Evolutionary conservation across 139 green algal species (phyloP).

Genomic region (Coccomyxa sp.): DNA sequence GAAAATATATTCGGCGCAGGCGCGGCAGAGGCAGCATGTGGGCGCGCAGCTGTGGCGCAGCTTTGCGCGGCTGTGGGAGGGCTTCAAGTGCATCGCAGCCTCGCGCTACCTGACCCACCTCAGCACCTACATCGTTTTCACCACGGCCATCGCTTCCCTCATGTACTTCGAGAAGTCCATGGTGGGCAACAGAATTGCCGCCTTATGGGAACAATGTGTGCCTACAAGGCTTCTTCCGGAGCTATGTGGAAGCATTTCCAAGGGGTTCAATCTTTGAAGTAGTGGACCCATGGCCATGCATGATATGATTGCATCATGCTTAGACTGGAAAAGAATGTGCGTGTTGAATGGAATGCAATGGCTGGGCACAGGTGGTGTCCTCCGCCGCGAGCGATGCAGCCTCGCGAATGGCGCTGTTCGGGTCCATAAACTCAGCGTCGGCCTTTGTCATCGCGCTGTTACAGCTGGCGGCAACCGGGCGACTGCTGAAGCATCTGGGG

Average conservation of each 20-base stretch:
- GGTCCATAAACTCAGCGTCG: conserved; percentile 50
- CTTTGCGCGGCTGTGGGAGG: conserved; percentile 26
- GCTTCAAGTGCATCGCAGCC: conserved; percentile 41
- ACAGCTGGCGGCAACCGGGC: conserved; percentile 45
- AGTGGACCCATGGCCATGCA: no score
- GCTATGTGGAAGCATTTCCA: no score
- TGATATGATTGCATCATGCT: no score
- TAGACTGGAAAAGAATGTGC: no score
- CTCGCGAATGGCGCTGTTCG: conserved; percentile 57
- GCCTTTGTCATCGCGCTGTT: conserved; percentile 45
- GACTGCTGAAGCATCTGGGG: conserved; percentile 24
- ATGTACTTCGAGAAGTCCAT: conserved; percentile 77
- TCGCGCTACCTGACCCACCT: conserved; percentile 63
- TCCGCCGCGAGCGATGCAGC: conserved; percentile 2
- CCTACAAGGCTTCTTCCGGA: no score
- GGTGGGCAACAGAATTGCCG: conserved; percentile 2
- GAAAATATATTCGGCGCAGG: no score
- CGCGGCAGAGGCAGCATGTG: no score
- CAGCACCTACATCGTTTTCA: conserved; percentile 63
- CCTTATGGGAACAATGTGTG: no score
- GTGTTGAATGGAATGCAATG: no score
- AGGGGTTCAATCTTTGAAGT: no score
- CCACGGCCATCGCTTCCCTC: conserved; percentile 25
- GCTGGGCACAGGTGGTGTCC: conserved; percentile 23
- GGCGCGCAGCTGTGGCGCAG: background rate